These are phyloP conservation scores for Tilletia indica DNA, from an alignment of 1,284 basidiomycete species.

Conservation along the genomic window DNA sequence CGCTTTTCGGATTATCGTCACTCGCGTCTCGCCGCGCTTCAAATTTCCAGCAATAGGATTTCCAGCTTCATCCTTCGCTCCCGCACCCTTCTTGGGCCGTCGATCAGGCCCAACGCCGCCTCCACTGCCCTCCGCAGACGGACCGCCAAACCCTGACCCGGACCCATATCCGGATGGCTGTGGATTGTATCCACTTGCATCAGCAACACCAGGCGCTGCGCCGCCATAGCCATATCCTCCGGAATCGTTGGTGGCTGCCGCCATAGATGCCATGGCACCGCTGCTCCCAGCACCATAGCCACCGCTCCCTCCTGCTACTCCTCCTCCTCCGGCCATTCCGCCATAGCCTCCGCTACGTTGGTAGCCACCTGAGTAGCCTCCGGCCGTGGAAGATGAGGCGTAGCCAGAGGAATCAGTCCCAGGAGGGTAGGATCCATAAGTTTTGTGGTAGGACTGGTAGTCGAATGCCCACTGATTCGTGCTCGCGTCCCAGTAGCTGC, in stretches of 20 bases:
- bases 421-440: conserved; percentile 31
- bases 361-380: not conserved
- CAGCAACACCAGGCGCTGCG: not conserved
- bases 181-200: not conserved
- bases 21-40: conserved; percentile 84
- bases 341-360: conserved; percentile 3
- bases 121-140: not conserved
- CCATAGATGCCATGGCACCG: conserved; percentile 1
- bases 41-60: conserved; percentile 43
- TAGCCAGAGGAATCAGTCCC: conserved; percentile 17
- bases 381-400: conserved; percentile 28
- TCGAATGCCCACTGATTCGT: conserved; percentile 53
- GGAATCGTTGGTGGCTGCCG: conserved; percentile 19
- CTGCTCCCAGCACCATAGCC: conserved; percentile 5
- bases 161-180: not conserved
- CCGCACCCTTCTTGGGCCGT: conserved; percentile 20
- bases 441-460: conserved; percentile 48
- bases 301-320: not conserved
- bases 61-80: conserved; percentile 29
- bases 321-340: not conserved
- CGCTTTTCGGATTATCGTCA: conserved; percentile 90
- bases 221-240: conserved; percentile 19
- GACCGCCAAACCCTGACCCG: not conserved
- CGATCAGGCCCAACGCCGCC: conserved; percentile 16
- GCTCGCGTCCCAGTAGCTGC: conserved; percentile 48